These are phyloP conservation scores for Hygrophoropsis aurantiaca DNA, from an alignment of 768 basidiomycete species.

Conservation along the genomic window DNA sequence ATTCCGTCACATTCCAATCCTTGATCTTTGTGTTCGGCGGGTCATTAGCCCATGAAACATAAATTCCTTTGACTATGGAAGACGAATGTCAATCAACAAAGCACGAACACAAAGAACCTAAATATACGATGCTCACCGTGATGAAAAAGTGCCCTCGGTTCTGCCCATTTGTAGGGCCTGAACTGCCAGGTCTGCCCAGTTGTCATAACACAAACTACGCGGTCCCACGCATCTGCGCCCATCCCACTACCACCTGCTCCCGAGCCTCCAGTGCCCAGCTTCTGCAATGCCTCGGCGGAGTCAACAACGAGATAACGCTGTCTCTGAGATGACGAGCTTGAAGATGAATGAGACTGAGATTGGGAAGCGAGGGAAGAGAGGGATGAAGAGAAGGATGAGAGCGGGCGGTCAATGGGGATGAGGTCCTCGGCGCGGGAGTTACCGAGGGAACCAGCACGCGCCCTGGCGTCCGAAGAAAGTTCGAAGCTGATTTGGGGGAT, in stretches of 20 bases:
- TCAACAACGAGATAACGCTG: slow-evolving; percentile 88
- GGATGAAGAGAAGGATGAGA: slow-evolving; percentile 19
- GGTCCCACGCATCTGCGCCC: slow-evolving; percentile 94
- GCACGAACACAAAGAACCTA: not conserved
- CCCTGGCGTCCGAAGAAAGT: slow-evolving; percentile 48
- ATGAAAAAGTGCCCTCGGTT: slow-evolving; percentile 89
- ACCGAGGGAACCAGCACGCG: slow-evolving; percentile 65
- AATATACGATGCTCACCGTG: slow-evolving; percentile 60
- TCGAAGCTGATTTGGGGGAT: too few relatives aligned
- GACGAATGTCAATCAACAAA: too few relatives aligned
- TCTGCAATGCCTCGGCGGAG: slow-evolving; percentile 86
- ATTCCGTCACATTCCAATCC: slow-evolving; percentile 96
- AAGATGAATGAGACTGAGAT: not conserved
- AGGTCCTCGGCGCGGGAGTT: slow-evolving; percentile 79
- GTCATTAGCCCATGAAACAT: slow-evolving; percentile 93
- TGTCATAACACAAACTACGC: slow-evolving; percentile 97
- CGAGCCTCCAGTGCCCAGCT: slow-evolving; percentile 61
- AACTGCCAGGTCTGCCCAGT: slow-evolving; percentile 99
- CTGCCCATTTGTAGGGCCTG: slow-evolving; percentile 93
- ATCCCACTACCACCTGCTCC: too few relatives aligned
- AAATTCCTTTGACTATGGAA: slow-evolving; percentile 91
- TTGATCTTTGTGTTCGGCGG: slow-evolving; percentile 85
- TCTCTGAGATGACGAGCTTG: too few relatives aligned
- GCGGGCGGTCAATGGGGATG: slow-evolving; percentile 77
- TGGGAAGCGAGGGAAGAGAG: too few relatives aligned